Evolutionary conservation across 106 monocot genomes (phyloP), one percentile per base, ranked within the genome.

Genomic region (Triglochin maritima): DNA sequence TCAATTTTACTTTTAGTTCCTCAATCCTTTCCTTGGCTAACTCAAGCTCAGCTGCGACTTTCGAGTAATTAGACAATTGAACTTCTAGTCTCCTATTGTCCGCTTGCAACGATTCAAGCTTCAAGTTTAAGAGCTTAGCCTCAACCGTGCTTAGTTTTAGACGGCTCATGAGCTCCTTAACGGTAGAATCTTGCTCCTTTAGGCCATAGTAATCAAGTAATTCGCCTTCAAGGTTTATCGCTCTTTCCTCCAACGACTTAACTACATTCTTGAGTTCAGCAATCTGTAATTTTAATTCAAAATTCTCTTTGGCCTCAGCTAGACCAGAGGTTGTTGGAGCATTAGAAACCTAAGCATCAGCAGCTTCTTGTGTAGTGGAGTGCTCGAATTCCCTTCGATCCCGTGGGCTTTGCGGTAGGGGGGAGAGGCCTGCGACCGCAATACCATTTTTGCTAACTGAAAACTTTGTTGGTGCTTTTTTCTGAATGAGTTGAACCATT

Each of bases 1-100:
- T 72, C 76, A 85, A 64, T 50, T 66, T 80, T 56, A 63, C 73
- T 76, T 82, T 72, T 49, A 89, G 72, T 59, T 49, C 11, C 53
- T 64, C 49, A 11, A 83, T 74, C 54, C 78, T 81, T 15, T 63
- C 76, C 58, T 59, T 82, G 2, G 74, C 71, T 0, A 47, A 69
- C 67, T 81, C 85, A 2, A 90, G 80, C 68, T 76, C 75, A 3
- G 67, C 12, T 46, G 10, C 17, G 16, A 72, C 52, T 4, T 41
- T 56, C 46, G 43, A n/a, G n/a, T 64, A 55, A 0, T 65, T 57
- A 54, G 72, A 72, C 4, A 66, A 62, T 74, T 81, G 73, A 15
- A 67, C 43, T 45, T 68, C 63, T 7, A 96, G 90, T 69, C 76
- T 78, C 72, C 54, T 60, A 2, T 76, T 76, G 11, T 76, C 75